Conservation (phyloP, 2,329 filamentous ascomycete species). For the Nemania sp. region DNA sequence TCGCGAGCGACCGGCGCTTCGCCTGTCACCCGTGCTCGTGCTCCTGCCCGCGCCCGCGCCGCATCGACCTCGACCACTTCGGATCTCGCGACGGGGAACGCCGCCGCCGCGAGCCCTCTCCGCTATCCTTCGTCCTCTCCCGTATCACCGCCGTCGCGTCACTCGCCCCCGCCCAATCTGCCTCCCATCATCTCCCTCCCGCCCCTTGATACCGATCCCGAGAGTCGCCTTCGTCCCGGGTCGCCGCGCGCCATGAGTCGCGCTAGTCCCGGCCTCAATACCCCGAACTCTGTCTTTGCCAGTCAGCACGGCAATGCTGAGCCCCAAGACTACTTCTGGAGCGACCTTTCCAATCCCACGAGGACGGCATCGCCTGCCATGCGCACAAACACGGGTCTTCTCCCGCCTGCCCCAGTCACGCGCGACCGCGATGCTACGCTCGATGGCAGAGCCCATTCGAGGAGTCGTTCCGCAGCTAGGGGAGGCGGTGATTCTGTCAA, state of each 20-base stretch:
- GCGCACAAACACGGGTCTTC: slow-evolving; percentile 31
- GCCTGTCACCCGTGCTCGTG: slow-evolving; percentile 25
- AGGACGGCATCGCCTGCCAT: slow-evolving; percentile 32
- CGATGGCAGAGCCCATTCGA: slow-evolving; percentile 49
- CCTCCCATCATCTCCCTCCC: slow-evolving; percentile 49
- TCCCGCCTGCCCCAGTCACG: slow-evolving; percentile 36
- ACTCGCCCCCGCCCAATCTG: slow-evolving; percentile 44
- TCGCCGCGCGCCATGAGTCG: slow-evolving; percentile 32
- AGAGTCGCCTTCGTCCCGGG: slow-evolving; percentile 24
- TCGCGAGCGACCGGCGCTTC: slow-evolving; percentile 38
- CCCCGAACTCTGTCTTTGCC: slow-evolving; percentile 33
- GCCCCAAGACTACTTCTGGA: slow-evolving; percentile 34
- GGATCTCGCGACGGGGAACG: slow-evolving; percentile 7
- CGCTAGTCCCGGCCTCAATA: slow-evolving; percentile 30
- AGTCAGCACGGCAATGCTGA: slow-evolving; percentile 30
- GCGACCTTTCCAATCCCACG: slow-evolving; percentile 32
- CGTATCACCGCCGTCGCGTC: slow-evolving; percentile 38
- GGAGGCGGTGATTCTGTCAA: slow-evolving; percentile 50
- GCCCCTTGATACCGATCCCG: slow-evolving; percentile 43
- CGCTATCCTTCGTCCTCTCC: slow-evolving; percentile 37
- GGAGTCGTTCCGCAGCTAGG: slow-evolving; percentile 52
- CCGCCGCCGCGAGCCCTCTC: background rate
- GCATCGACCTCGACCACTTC: background rate
- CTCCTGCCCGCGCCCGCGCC: slow-evolving; percentile 1
- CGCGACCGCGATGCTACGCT: slow-evolving; percentile 41